Evolutionary conservation across 495 filamentous ascomycete species (phyloP).

Genomic region (Cercophora samala): DNA sequence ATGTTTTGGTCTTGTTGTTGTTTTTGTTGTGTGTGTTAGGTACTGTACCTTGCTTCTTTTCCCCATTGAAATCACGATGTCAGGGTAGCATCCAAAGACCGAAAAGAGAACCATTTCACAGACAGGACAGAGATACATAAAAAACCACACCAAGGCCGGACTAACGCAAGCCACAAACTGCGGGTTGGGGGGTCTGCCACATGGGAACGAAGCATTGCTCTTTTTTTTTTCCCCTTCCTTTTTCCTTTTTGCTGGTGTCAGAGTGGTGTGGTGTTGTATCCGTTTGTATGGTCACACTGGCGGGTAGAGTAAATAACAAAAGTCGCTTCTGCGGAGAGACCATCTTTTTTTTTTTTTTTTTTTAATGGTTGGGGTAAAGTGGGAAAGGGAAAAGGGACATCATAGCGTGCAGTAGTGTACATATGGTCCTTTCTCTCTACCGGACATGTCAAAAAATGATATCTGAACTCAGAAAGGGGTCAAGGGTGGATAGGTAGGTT

Average conservation of each 20-base stretch:
- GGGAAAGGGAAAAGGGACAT: neutral
- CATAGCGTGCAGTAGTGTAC: neutral
- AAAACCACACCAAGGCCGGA: neutral
- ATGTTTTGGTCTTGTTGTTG: neutral
- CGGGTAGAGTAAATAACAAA: neutral
- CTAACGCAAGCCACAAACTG: neutral
- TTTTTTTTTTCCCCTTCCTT: too few relatives aligned
- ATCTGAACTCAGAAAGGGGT: neutral
- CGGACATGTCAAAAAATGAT: neutral
- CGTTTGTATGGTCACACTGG: neutral
- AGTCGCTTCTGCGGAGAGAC: neutral
- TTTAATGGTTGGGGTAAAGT: neutral
- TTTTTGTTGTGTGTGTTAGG: too few relatives aligned
- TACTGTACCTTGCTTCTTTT: neutral
- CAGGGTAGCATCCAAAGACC: neutral
- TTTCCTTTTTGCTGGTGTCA: too few relatives aligned
- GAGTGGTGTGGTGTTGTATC: neutral
- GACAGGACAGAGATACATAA: too few relatives aligned
- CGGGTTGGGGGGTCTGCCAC: neutral
- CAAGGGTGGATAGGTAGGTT: too few relatives aligned
- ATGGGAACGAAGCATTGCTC: neutral
- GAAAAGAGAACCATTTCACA: neutral
- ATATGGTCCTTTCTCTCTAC: neutral
- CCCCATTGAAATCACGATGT: too few relatives aligned
- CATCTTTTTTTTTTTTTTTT: neutral